phyloP scores from a whole-genome alignment of 805 yeast species.

The Zygosaccharomyces bailii region DNA sequence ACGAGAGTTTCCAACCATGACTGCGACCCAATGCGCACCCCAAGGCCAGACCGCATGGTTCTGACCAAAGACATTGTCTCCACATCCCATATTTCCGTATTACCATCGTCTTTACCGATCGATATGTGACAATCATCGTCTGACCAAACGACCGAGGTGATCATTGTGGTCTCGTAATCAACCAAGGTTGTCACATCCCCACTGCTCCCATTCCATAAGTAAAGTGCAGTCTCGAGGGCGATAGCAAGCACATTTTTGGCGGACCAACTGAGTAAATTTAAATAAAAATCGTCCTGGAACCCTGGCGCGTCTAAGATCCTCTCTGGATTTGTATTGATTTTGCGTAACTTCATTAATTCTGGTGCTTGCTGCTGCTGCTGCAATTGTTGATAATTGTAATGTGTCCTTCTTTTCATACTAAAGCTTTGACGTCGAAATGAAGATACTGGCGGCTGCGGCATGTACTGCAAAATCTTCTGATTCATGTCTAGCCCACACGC shows the following conservation, averaged over 20 bases:
- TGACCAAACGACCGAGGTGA: conserved; percentile 75
- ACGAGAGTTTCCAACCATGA: conserved; percentile 80
- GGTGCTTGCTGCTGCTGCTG: conserved; percentile 39
- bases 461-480: conserved; percentile 78
- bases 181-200: conserved; percentile 72
- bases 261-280: conserved; percentile 87
- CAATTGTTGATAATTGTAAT: conserved; percentile 35
- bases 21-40: conserved; percentile 77
- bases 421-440: conserved; percentile 31
- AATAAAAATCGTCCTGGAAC: conserved; percentile 84
- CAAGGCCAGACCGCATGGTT: conserved; percentile 65
- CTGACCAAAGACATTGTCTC: conserved; percentile 71
- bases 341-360: conserved; percentile 67
- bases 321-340: conserved; percentile 83
- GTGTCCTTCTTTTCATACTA: conserved; percentile 32
- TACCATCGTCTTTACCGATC: conserved; percentile 79
- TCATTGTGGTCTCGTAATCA: conserved; percentile 46
- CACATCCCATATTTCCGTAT: conserved; percentile 90
- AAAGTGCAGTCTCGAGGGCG: conserved; percentile 78
- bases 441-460: conserved; percentile 74
- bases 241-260: conserved; percentile 75
- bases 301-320: conserved; percentile 97
- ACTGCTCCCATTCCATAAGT: conserved; percentile 86
- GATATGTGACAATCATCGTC: conserved; percentile 84
- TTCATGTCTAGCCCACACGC: conserved; percentile 89